Base-by-base conservation (phyloP, 1,139 yeast species). In the Geotrichum cucujoidarum region DNA sequence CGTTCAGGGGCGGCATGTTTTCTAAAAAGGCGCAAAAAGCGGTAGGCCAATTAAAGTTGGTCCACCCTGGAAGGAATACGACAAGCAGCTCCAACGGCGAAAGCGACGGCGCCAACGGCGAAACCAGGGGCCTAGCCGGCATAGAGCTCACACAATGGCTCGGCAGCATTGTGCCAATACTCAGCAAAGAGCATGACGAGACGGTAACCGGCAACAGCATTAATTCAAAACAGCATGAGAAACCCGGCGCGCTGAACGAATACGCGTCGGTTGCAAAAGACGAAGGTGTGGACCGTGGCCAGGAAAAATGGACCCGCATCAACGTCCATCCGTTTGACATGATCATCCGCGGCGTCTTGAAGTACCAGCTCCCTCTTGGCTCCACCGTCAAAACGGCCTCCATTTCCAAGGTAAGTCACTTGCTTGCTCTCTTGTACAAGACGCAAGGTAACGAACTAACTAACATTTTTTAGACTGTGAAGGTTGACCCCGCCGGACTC, bases 261-360 rank as follows among this genome's bases (percentile, higher is more conserved):
- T n/a, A n/a, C n/a, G n/a, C n/a, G n/a, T n/a, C n/a, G n/a, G n/a
- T n/a, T 10, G 10, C 27, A 6, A 43, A 21, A 7, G 37, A 18
- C 45, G 47, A 27, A 57, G 38, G 52, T 20, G 48, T 55, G 18
- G 61, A 59, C 37, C 56, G 55, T 7, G 67, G 74, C 53, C 74
- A 74, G 50, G 72, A 69, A 60, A 79, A 80, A 60, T 90, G 97
- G 97, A 77, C 78, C 48, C 70, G 74, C 17, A 79, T 92, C 16
- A 80, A 85, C 20, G 77, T 80, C 54, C 80, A 86, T 60, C 95
- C 95, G 10, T 90, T 90, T 65, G 95, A 88, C 53, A 70, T 90
- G 58, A 83, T 88, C 22, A 73, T 90, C 1, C 74, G 95, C 40
- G 97, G 97, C 0, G 80, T 82, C 20, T 73, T 90, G 64, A 80